Evolutionary conservation across 164 flowering plant genomes (phyloP).

Genomic region (Stephania cephalantha): DNA sequence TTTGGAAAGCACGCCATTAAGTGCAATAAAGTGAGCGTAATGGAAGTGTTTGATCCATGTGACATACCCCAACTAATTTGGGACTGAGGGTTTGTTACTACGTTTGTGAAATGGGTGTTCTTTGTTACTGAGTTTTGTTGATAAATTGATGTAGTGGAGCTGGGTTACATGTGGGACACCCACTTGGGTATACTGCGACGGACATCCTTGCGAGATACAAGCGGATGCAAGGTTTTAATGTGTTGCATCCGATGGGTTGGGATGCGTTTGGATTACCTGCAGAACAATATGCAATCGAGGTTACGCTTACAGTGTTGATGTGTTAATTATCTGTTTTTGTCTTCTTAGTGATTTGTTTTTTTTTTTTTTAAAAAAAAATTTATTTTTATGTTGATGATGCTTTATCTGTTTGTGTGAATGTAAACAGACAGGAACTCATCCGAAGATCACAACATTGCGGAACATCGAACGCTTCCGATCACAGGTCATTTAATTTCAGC

Average conservation of each 20-base stretch:
- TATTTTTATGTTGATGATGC: neutral
- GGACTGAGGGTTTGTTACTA: too few species aligned
- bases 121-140: neutral
- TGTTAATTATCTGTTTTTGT: neutral
- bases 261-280: conserved; percentile 99
- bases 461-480: conserved; percentile 78
- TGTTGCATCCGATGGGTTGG: conserved; percentile 99
- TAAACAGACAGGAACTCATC: conserved; percentile 91
- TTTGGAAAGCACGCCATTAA: too few species aligned
- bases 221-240: conserved; percentile 94
- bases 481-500: conserved; percentile 49
- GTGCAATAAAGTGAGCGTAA: too few species aligned
- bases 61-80: too few species aligned
- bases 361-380: too few species aligned
- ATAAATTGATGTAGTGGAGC: conserved; percentile 59
- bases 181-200: conserved; percentile 95
- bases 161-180: conserved; percentile 97
- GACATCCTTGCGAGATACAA: conserved; percentile 86
- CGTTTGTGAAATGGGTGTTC: too few species aligned
- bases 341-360: neutral
- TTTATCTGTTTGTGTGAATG: conserved; percentile 3
- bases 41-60: too few species aligned
- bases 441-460: conserved; percentile 70
- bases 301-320: conserved; percentile 17
- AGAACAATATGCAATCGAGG: conserved; percentile 96